phyloP scores from a whole-genome alignment of 192 early-diverging fungal genomes.

The Coemansia asiatica region DNA sequence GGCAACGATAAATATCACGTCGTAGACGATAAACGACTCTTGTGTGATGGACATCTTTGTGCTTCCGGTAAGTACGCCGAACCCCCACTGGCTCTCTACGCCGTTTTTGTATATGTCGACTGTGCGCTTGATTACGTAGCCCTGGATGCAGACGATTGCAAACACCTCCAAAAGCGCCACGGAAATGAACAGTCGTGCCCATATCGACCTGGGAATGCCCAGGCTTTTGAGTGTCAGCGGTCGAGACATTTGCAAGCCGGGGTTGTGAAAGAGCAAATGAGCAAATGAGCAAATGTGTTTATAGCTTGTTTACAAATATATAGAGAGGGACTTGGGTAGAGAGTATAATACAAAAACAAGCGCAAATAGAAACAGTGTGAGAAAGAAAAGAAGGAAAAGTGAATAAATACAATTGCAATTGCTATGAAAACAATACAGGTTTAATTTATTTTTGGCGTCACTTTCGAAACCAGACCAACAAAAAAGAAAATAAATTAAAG shows the following conservation, averaged over 20 bases:
- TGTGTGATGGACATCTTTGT: constrained; percentile 50
- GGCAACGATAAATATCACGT: constrained; percentile 82
- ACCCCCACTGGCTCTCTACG: constrained; percentile 53
- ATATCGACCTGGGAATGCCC: constrained; percentile 53
- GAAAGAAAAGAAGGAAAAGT: background rate
- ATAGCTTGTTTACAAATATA: too few relatives aligned
- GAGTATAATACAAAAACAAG: constrained; percentile 2
- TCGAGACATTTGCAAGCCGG: constrained; percentile 7
- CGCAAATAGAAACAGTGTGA: background rate
- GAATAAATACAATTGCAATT: background rate
- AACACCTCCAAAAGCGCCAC: constrained; percentile 53
- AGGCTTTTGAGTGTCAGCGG: constrained; percentile 40
- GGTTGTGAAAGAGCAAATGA: background rate
- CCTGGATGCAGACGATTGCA: constrained; percentile 52
- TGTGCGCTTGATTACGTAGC: constrained; percentile 55
- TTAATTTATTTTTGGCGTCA: background rate
- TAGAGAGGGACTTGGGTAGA: too few relatives aligned
- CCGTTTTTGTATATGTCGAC: constrained; percentile 54
- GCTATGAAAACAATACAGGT: background rate
- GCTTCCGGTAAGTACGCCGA: constrained; percentile 40
- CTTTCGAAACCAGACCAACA: too few relatives aligned
- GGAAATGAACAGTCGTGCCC: constrained; percentile 51
- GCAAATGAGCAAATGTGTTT: background rate
- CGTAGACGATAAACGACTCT: constrained; percentile 69
- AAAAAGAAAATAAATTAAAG: too few relatives aligned